Evolutionary conservation across 129 eudicot genomes (phyloP).

Genomic region (Escallonia herrerae): DNA sequence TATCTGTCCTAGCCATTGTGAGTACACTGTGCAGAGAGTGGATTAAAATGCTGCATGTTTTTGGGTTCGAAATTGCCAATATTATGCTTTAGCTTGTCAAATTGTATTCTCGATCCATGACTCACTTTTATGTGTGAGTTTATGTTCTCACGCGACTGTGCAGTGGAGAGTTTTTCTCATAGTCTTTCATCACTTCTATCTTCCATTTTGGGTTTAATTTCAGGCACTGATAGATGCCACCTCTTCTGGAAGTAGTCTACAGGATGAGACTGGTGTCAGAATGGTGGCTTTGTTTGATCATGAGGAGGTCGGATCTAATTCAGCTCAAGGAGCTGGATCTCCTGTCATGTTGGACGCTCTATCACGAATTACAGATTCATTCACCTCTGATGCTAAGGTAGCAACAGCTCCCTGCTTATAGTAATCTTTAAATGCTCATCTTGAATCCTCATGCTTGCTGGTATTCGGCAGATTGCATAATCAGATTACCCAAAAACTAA

Average conservation of each 20-base stretch:
- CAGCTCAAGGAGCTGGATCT: slow-evolving; percentile 99
- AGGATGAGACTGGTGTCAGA: slow-evolving; percentile 85
- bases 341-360: slow-evolving; percentile 93
- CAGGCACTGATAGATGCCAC: slow-evolving; percentile 89
- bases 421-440: not conserved
- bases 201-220: not conserved
- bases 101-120: not conserved
- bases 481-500: too few relatives aligned
- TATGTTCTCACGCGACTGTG: too few relatives aligned
- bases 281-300: slow-evolving; percentile 95
- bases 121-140: not conserved
- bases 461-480: too few relatives aligned
- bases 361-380: slow-evolving; percentile 66
- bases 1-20: too few relatives aligned
- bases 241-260: slow-evolving; percentile 55
- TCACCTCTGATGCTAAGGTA: slow-evolving; percentile 66
- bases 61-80: too few relatives aligned
- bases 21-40: too few relatives aligned
- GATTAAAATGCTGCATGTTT: too few relatives aligned
- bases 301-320: slow-evolving; percentile 92
- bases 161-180: too few relatives aligned
- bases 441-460: too few relatives aligned
- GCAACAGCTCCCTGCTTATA: not conserved
- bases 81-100: not conserved
- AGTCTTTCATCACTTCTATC: not conserved